A percentile compares a stretch with the other conserved stretches of the same genome.
These are phyloP conservation scores for Sarocladium kiliense DNA, from an alignment of 2,329 filamentous ascomycete species.

Conservation along the genomic window DNA sequence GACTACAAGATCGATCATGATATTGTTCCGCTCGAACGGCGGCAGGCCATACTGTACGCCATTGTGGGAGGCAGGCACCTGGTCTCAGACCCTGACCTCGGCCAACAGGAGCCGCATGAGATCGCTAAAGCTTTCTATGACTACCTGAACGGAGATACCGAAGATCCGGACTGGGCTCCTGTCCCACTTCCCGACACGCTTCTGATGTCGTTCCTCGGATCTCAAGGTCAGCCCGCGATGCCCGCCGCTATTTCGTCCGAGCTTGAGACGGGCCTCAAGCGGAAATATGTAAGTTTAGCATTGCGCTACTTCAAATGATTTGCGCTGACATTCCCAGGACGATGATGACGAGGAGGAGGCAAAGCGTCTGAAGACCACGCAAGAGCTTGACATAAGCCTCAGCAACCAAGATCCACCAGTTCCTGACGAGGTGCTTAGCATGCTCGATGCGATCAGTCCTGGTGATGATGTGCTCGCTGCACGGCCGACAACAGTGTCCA, in stretches of 20 bases:
- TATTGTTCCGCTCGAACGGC: slow-evolving; percentile 37
- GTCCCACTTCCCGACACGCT: slow-evolving; percentile 41
- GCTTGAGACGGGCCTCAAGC: slow-evolving; percentile 35
- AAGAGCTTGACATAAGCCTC: neutral
- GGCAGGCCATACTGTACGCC: slow-evolving; percentile 36
- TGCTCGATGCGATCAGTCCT: slow-evolving; percentile 18
- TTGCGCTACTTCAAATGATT: neutral
- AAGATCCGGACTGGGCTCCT: slow-evolving; percentile 40
- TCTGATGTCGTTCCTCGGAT: slow-evolving; percentile 21
- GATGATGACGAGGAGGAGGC: slow-evolving; percentile 24
- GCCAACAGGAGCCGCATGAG: slow-evolving; percentile 37
- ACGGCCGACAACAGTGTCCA: slow-evolving; percentile 13
- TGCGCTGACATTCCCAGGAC: slow-evolving; percentile 12
- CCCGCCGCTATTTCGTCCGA: slow-evolving; percentile 14
- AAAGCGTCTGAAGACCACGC: slow-evolving; percentile 16
- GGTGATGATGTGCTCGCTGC: slow-evolving; percentile 2
- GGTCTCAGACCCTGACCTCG: slow-evolving; percentile 34
- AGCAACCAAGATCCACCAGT: slow-evolving; percentile 20
- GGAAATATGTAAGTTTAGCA: slow-evolving; percentile 38
- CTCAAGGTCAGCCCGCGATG: slow-evolving; percentile 14
- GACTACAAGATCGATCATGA: slow-evolving; percentile 36
- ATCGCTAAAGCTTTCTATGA: slow-evolving; percentile 42
- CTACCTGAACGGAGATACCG: slow-evolving; percentile 33
- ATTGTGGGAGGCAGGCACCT: slow-evolving; percentile 31
- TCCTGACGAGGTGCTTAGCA: slow-evolving; percentile 23